A percentile compares a stretch with the other conserved stretches of the same genome.
phyloP scores from a whole-genome alignment of 2,329 filamentous ascomycete genomes.

The Aphanocladium album region DNA sequence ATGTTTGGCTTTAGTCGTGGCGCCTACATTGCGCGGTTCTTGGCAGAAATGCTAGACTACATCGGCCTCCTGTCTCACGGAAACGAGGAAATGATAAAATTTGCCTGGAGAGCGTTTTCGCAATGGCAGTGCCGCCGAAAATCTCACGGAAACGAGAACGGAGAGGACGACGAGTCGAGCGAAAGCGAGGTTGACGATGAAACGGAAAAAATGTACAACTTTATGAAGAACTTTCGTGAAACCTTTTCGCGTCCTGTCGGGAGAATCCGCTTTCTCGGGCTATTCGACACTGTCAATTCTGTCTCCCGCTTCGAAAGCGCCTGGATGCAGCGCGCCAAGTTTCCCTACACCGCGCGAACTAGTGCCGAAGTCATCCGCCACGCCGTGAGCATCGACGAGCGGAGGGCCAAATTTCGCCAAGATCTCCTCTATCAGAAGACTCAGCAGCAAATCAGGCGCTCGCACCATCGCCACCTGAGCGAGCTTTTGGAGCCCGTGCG shows the following conservation, averaged over 20 bases:
- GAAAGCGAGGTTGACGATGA: constrained; percentile 25
- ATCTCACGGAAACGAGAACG: constrained; percentile 59
- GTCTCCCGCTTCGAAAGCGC: constrained; percentile 70
- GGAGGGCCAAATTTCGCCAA: constrained; percentile 66
- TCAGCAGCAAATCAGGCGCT: constrained; percentile 10
- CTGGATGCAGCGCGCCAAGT: constrained; percentile 75
- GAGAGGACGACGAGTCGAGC: constrained; percentile 30
- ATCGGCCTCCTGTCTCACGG: constrained; percentile 74
- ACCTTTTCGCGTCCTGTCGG: constrained; percentile 73
- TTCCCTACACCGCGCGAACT: constrained; percentile 60
- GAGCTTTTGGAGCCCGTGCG: constrained; percentile 18
- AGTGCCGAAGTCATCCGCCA: constrained; percentile 60
- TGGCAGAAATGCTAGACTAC: constrained; percentile 81
- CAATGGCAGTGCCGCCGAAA: constrained; percentile 67
- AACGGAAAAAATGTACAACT: constrained; percentile 56
- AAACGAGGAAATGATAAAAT: constrained; percentile 79
- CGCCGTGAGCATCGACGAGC: constrained; percentile 66
- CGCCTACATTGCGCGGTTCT: constrained; percentile 67
- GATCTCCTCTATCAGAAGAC: constrained; percentile 57
- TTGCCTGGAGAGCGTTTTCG: constrained; percentile 78
- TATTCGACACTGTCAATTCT: constrained; percentile 80
- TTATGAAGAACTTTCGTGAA: constrained; percentile 75
- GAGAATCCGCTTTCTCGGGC: constrained; percentile 68
- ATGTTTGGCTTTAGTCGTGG: constrained; percentile 72
- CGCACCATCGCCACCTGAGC: constrained; percentile 20